Conservation (phyloP, 2,329 filamentous ascomycete genomes). For the Fusarium acutatum region DNA sequence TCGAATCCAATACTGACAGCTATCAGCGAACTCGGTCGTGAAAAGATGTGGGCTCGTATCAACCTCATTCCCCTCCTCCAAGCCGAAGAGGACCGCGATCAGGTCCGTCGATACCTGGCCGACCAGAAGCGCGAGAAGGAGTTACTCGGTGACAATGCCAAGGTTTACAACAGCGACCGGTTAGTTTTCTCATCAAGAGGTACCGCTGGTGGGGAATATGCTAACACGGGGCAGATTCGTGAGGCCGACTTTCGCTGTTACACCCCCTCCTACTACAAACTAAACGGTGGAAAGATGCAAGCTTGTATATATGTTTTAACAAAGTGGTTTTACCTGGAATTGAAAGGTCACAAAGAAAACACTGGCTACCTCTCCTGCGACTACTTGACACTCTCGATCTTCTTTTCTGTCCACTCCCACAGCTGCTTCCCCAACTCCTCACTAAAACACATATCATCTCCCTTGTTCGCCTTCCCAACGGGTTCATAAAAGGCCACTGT, state of each 20-base stretch:
- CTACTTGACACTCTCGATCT: constrained; percentile 3
- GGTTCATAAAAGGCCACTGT: constrained; percentile 43
- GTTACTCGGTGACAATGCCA: constrained; percentile 82
- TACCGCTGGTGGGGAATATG: neutral
- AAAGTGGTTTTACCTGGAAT: constrained; percentile 25
- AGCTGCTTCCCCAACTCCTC: constrained; percentile 46
- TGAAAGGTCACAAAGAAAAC: constrained; percentile 29
- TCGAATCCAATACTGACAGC: neutral
- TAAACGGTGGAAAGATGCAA: constrained; percentile 19
- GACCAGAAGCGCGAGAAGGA: constrained; percentile 92
- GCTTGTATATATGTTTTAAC: constrained; percentile 39
- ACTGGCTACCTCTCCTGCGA: neutral
- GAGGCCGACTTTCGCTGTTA: constrained; percentile 79
- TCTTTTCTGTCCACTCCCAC: constrained; percentile 50
- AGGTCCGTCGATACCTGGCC: constrained; percentile 85
- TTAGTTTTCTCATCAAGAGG: constrained; percentile 54
- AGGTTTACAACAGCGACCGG: constrained; percentile 89
- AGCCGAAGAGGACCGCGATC: constrained; percentile 95
- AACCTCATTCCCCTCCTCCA: constrained; percentile 93
- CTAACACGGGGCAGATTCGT: constrained; percentile 69
- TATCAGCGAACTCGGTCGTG: constrained; percentile 85
- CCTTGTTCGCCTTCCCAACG: constrained; percentile 35
- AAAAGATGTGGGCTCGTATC: constrained; percentile 98
- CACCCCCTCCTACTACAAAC: constrained; percentile 71
- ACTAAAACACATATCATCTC: constrained; percentile 37